These are phyloP conservation scores for Podospora pseudocomata DNA, from an alignment of 495 filamentous ascomycete species.

Conservation along the genomic window DNA sequence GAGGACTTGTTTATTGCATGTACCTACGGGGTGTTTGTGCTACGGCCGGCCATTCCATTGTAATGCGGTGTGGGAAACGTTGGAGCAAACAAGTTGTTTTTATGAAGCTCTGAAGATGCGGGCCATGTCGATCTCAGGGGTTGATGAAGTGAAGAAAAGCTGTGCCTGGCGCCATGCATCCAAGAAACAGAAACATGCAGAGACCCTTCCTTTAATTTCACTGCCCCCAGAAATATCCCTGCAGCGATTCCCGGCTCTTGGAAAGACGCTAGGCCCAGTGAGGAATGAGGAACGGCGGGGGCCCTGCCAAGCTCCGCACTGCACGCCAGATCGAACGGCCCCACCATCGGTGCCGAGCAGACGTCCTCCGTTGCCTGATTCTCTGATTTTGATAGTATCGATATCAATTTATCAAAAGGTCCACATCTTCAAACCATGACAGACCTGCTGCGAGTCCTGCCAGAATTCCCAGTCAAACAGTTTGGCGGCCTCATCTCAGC, in stretches of 20 bases:
- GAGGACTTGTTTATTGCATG: background rate
- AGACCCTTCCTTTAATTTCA: background rate
- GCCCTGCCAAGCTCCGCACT: background rate
- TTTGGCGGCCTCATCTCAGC: slow-evolving; percentile 73
- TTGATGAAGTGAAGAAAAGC: background rate
- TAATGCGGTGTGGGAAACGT: background rate
- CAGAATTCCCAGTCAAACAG: slow-evolving; percentile 65
- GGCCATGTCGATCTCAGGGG: background rate
- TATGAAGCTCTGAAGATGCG: background rate
- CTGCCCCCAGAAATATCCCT: background rate
- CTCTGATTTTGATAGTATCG: background rate
- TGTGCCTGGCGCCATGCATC: background rate
- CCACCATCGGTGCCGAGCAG: background rate
- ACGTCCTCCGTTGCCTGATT: background rate
- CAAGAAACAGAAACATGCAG: background rate
- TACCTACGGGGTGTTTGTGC: background rate
- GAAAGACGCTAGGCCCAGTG: background rate
- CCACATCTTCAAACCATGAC: slow-evolving; percentile 54
- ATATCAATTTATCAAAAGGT: background rate
- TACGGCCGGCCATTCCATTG: background rate
- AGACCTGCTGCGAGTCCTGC: slow-evolving; percentile 81
- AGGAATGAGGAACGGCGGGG: background rate
- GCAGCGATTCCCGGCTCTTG: background rate
- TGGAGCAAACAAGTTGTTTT: background rate
- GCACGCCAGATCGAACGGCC: slow-evolving; percentile 1